Base-by-base conservation (phyloP, 179 eudicot species). In the Silene noctiflora region DNA sequence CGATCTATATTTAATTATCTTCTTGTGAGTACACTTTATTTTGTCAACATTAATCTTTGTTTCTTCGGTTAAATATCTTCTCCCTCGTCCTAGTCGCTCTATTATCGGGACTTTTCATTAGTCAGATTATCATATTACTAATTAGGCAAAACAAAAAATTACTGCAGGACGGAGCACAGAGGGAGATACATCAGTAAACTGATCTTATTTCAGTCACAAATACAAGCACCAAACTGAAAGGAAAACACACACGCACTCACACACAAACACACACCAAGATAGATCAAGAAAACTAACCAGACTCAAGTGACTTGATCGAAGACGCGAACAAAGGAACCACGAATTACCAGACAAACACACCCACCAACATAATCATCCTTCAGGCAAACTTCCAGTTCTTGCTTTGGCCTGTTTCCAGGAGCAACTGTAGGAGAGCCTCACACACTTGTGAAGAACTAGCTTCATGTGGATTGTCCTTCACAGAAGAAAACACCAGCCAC, bases 401-500 rank as follows among this genome's bases (percentile, higher is more conserved):
- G 82, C 74, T 84, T 66, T 86, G 76, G n/a, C 88, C 97, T 42
- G 77, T 93, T 86, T 96, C 98, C 61, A 91, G 78, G 33, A 93
- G 90, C 85, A 96, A 87, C 2, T 84, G 76, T 44, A 96, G 42
- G 51, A 96, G 91, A 79, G 99, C 98, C 82, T 96, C 98, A 56
- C 98, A 96, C 7, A 91, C 90, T 56, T 94, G 91, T 55, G 98
- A 86, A 67, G 99, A 90, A 78, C 86, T 86, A 2, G 93, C 90
- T 79, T 91, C 94, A 1, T 85, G 60, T 1, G 89, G 86, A 44
- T 90, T 88, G 62, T 96, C 94, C 1, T 81, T 90, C 25, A 86
- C 35, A 2, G 96, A 84, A 19, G 99, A 88, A 75, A 93, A 96
- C 31, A 93, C 99, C 94, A 96, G 90, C 99, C 99, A 96, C 13